Base-by-base conservation (phyloP, 805 yeast species). In the Cyberlindnera nakhonratchasimensis region DNA sequence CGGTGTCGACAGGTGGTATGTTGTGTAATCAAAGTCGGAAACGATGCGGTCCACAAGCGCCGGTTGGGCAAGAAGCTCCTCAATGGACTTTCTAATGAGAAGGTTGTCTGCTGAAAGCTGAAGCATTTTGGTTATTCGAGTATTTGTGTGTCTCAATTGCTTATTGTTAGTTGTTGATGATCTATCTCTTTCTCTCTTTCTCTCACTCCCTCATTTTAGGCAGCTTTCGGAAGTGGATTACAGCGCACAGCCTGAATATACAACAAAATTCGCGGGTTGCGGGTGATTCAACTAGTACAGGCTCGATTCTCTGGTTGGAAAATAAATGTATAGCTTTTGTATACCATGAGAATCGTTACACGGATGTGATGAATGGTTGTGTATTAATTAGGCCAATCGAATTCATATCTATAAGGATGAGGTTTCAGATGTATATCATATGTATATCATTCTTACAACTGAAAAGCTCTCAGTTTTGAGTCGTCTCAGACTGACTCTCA, bases 1-100 rank as follows among this genome's bases (percentile, higher is more conserved):
- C 3, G 90, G 86, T n/a, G 95, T 91, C 36, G 96, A 83, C 47
- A 93, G 71, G 64, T 91, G 98, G 66, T 86, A 90, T 23, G 93
- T 86, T 37, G 96, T 95, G 67, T 88, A 88, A 65, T 93, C 99
- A 56, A 93, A 93, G 69, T 93, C 99, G 29, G 95, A 82, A 49
- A 93, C 78, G 48, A 91, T 80, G 63, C 97, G 79, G 65, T 93
- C 97, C 49, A 88, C 70, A 6, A 78, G 66, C 37, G 74, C 62
- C 3, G 77, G 72, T 20, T 63, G 67, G 18, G 70, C 80, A 40
- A 86, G 67, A 38, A 89, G 77, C 60, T 85, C 95, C 25, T 79
- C 74, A 50, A 93, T 73, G 2, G 96, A 80, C 52, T 86, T 82
- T 59, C 87, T 80, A 51, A 93, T 73, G 55, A 95, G 75, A 40